Conservation (phyloP, 1,284 basidiomycete genomes). For the Coniophora puteana region DNA sequence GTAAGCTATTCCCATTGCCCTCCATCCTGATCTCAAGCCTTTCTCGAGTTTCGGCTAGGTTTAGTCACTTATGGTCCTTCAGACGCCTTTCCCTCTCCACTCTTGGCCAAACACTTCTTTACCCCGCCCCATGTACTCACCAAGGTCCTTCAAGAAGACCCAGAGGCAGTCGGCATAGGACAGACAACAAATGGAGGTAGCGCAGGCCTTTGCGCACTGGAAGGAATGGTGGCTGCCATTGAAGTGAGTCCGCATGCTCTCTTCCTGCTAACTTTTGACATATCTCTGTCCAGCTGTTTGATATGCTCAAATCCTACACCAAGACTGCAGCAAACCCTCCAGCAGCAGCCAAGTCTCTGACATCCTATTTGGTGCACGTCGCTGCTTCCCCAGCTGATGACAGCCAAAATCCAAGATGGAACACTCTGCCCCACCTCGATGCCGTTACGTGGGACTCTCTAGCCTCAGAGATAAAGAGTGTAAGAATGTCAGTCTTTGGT, state of each 20-base stretch:
- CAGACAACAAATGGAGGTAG: constrained; percentile 44
- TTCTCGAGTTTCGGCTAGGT: constrained; percentile 45
- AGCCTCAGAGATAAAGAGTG: constrained; percentile 61
- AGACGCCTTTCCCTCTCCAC: constrained; percentile 47
- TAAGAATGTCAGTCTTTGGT: constrained; percentile 5
- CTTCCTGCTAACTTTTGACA: neutral
- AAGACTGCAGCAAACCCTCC: constrained; percentile 11
- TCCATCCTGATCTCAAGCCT: constrained; percentile 7
- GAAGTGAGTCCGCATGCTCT: constrained; percentile 44
- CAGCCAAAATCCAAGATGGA: constrained; percentile 52
- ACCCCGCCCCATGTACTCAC: constrained; percentile 31
- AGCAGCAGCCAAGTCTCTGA: constrained; percentile 22
- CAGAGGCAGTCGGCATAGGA: constrained; percentile 50
- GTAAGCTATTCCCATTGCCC: constrained; percentile 24
- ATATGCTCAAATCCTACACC: constrained; percentile 22
- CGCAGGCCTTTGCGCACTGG: constrained; percentile 63
- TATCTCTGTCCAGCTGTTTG: constrained; percentile 21
- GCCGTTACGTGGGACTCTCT: constrained; percentile 61
- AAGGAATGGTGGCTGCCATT: constrained; percentile 66
- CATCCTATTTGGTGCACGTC: constrained; percentile 59
- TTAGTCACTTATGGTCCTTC: constrained; percentile 55
- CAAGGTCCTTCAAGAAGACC: constrained; percentile 46
- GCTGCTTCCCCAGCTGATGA: constrained; percentile 54
- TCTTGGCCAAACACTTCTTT: constrained; percentile 58
- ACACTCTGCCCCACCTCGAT: constrained; percentile 49